Evolutionary conservation across 441 rosid species (phyloP), one percentile per base, ranked within the genome.

Genomic region (Pelargonium australe): DNA sequence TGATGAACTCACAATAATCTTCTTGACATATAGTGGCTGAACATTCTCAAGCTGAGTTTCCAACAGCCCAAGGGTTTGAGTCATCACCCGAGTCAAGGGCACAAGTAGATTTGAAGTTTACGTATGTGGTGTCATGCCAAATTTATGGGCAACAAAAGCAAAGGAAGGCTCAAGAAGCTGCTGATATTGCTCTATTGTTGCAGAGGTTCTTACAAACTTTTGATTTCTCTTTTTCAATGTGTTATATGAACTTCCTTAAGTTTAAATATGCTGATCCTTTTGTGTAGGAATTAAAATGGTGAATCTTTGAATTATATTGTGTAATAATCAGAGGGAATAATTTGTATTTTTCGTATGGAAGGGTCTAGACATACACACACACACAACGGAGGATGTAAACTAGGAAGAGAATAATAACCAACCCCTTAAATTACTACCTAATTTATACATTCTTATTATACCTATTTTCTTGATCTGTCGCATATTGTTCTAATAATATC

Each of bases 91-190:
- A 87, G 79, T 95, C 97, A 70, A 83, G 98, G 80, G 97, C 94
- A 4, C 90, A 85, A 64, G 95, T 94, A 66, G 98, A 90, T 83
- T 68, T 95, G 44, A 95, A 95, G 82, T 95, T 92, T 68, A 95
- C 99, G 0, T 95, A 95, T 63, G 98, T 91, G 25, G 90, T 95
- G 70, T 89, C 99, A 47, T 92, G 99, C 76, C 99, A 95, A 80
- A 92, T 95, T 73, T 95, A 95, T 80, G 99, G 99, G 71, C 89
- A 85, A 78, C 99, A 95, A 80, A 95, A 95, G 75, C 98, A 91
- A 84, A 92, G 87, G 63, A 95, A 85, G 75, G 89, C 92, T 72
- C 97, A 94, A 66, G 87, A 92, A 85, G 99, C 99, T 62, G 81
- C 85, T 75, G 98, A 95, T 82, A 88, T 95, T 83, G 96, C 96